Conservation (phyloP, 1,284 basidiomycete species). For the Paramarasmius palmivorus region DNA sequence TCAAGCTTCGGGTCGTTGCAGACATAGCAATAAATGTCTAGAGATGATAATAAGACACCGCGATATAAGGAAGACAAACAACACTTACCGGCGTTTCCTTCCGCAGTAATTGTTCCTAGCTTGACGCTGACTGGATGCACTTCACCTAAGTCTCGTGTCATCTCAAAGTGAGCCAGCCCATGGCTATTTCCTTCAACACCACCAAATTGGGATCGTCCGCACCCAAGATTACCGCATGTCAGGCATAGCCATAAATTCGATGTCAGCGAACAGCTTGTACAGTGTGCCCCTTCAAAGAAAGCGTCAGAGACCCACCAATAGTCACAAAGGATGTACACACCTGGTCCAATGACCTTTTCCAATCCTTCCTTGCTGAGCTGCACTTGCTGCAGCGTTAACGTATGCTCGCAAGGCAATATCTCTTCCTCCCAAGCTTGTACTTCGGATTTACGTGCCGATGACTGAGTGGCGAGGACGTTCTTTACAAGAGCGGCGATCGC, state of each 20-base stretch:
- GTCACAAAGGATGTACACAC: neutral
- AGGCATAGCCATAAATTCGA: slow-evolving; percentile 96
- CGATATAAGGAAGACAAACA: neutral
- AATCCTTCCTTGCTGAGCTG: slow-evolving; percentile 1
- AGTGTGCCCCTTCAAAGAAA: slow-evolving; percentile 59
- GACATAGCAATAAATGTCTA: slow-evolving; percentile 93
- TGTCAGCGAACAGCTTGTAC: slow-evolving; percentile 77
- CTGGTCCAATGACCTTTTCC: slow-evolving; percentile 1
- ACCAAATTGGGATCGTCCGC: slow-evolving; percentile 88
- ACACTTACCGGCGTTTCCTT: slow-evolving; percentile 80
- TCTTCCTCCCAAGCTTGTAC: slow-evolving; percentile 99
- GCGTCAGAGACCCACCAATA: neutral
- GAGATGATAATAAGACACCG: slow-evolving; percentile 2
- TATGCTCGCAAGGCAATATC: slow-evolving; percentile 86
- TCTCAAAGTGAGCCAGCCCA: slow-evolving; percentile 80
- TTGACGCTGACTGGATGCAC: slow-evolving; percentile 90
- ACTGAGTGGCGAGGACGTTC: slow-evolving; percentile 81
- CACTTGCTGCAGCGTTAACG: slow-evolving; percentile 75
- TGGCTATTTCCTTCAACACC: slow-evolving; percentile 90
- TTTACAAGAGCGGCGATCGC: slow-evolving; percentile 62
- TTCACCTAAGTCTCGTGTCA: slow-evolving; percentile 35
- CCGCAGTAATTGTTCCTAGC: slow-evolving; percentile 95
- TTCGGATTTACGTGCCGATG: slow-evolving; percentile 89
- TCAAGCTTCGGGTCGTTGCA: slow-evolving; percentile 91
- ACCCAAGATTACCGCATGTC: slow-evolving; percentile 92